Evolutionary conservation across 805 yeast species (phyloP).

Genomic region (Metschnikowia similis): DNA sequence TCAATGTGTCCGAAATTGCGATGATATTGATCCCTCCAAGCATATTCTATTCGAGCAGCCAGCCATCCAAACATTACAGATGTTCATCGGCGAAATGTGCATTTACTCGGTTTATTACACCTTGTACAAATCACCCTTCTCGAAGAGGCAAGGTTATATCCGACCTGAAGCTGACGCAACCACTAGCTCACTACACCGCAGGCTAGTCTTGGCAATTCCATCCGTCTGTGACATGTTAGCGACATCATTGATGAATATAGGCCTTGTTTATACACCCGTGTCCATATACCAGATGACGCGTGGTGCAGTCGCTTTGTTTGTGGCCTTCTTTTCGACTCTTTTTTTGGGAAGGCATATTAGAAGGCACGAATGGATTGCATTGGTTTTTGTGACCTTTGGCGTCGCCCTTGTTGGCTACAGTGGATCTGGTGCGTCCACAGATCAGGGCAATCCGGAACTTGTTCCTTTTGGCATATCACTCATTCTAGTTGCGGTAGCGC

Average conservation of each 20-base stretch:
- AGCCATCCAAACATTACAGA: constrained; percentile 71
- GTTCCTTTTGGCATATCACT: constrained; percentile 54
- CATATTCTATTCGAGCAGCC: constrained; percentile 67
- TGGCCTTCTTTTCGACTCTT: constrained; percentile 63
- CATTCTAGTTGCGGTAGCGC: constrained; percentile 58
- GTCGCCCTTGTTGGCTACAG: constrained; percentile 70
- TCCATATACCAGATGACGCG: constrained; percentile 84
- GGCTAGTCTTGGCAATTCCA: constrained; percentile 45
- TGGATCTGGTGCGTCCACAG: constrained; percentile 41
- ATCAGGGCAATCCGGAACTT: constrained; percentile 19
- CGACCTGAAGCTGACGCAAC: constrained; percentile 4
- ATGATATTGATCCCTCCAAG: constrained; percentile 36
- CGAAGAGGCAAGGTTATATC: constrained; percentile 10
- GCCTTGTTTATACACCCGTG: constrained; percentile 69
- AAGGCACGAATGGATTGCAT: constrained; percentile 63
- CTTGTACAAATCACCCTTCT: constrained; percentile 19
- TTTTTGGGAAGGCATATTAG: constrained; percentile 55
- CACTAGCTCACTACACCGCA: constrained; percentile 12
- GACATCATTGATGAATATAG: constrained; percentile 74
- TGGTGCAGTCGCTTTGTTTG: constrained; percentile 72
- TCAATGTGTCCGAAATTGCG: constrained; percentile 61
- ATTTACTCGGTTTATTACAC: constrained; percentile 42
- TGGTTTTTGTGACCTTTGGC: constrained; percentile 62
- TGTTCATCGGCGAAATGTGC: constrained; percentile 70
- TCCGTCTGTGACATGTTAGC: constrained; percentile 68